phyloP scores from a whole-genome alignment of 257 asterid genomes.

The Fraxinus americana region DNA sequence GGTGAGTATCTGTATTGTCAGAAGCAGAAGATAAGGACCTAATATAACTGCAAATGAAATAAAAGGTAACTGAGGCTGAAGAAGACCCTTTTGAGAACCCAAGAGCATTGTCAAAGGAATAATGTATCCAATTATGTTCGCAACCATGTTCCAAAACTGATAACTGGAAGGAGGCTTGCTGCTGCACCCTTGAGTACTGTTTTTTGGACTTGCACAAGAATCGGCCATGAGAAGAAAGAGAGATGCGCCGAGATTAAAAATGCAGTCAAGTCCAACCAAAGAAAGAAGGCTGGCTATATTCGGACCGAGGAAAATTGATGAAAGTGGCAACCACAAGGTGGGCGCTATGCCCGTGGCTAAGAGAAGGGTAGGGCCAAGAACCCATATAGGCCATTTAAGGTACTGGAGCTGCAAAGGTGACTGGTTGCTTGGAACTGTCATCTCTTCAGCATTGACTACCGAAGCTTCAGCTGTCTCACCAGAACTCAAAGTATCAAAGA shows the following conservation, averaged over 20 bases:
- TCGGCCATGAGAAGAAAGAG: conserved; percentile 95
- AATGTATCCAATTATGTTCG: conserved; percentile 55
- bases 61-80: conserved; percentile 66
- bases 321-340: conserved; percentile 84
- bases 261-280: conserved; percentile 91
- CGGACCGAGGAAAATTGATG: conserved; percentile 87
- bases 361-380: conserved; percentile 79
- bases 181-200: conserved; percentile 25
- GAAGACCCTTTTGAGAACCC: conserved; percentile 54
- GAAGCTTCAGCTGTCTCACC: conserved; percentile 39
- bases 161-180: conserved; percentile 74
- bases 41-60: conserved; percentile 68
- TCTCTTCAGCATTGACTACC: conserved; percentile 38
- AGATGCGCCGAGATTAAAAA: conserved; percentile 85
- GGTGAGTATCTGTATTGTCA: conserved; percentile 73
- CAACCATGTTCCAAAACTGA: conserved; percentile 76
- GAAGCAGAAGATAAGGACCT: conserved; percentile 88
- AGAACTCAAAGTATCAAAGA: conserved; percentile 62
- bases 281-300: conserved; percentile 92
- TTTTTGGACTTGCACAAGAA: conserved; percentile 60
- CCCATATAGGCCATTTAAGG: conserved; percentile 70
- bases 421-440: conserved; percentile 20
- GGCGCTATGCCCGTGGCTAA: conserved; percentile 87
- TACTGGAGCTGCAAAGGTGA: conserved; percentile 34
- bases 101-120: conserved; percentile 53